These are phyloP conservation scores for Exophiala bonariae DNA, from an alignment of 2,329 filamentous ascomycete genomes.

Conservation along the genomic window DNA sequence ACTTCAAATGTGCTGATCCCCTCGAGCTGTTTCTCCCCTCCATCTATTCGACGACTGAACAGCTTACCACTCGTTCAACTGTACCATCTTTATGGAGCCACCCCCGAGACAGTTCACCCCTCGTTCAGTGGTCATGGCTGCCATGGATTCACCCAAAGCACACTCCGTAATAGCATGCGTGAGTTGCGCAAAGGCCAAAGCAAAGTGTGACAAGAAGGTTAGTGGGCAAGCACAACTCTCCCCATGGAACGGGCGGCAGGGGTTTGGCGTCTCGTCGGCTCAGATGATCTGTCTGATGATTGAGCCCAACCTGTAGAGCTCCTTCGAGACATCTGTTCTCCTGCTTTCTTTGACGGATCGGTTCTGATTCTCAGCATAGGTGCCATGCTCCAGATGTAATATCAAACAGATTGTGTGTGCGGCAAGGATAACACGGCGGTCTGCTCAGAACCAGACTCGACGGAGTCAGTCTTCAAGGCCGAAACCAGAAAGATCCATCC, in stretches of 20 bases:
- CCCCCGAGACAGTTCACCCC: too few species aligned
- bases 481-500: conserved; percentile 25
- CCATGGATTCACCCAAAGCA: conserved; percentile 28
- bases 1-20: neutral
- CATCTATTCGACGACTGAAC: too few species aligned
- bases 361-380: conserved; percentile 19
- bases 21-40: too few species aligned
- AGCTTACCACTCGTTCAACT: too few species aligned
- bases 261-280: too few species aligned
- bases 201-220: conserved; percentile 33
- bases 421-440: conserved; percentile 28
- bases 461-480: conserved; percentile 23
- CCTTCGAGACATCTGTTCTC: neutral
- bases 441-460: conserved; percentile 27
- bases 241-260: too few species aligned
- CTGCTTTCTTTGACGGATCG: neutral
- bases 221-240: too few species aligned
- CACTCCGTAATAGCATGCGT: conserved; percentile 30
- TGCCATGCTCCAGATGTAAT: conserved; percentile 31
- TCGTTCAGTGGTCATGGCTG: neutral
- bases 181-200: conserved; percentile 31
- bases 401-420: conserved; percentile 30
- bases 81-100: too few species aligned
- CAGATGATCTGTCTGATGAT: too few species aligned
- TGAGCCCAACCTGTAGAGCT: too few species aligned